Conservation (phyloP, 2,329 filamentous ascomycete species). For the Colletotrichum abscissum region DNA sequence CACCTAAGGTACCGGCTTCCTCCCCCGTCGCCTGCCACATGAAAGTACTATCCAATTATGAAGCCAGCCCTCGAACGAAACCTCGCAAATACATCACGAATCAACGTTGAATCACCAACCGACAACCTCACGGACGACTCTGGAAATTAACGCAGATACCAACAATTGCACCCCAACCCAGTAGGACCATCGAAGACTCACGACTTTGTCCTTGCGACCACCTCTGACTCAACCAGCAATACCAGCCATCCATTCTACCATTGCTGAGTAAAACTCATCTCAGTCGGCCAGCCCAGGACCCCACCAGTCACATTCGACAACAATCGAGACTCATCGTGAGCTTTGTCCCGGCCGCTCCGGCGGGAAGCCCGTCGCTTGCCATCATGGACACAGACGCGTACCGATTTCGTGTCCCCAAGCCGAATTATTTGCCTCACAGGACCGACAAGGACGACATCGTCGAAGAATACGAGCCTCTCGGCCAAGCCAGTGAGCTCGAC, state of each 20-base stretch:
- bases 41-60: slow-evolving; percentile 19
- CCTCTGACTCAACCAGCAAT: neutral
- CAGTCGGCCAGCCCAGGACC: neutral
- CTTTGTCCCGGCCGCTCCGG: slow-evolving; percentile 13
- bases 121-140: neutral
- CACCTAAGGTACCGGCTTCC: slow-evolving; percentile 1
- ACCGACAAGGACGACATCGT: slow-evolving; percentile 63
- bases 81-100: slow-evolving; percentile 21
- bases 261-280: slow-evolving; percentile 3
- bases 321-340: neutral
- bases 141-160: neutral
- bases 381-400: slow-evolving; percentile 46
- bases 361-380: slow-evolving; percentile 22
- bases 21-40: slow-evolving; percentile 5
- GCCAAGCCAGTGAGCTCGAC: slow-evolving; percentile 62
- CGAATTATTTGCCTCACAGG: slow-evolving; percentile 70
- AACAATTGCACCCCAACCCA: neutral
- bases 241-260: neutral
- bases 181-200: neutral
- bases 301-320: slow-evolving; percentile 8
- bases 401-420: slow-evolving; percentile 65
- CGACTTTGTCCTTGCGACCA: neutral
- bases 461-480: slow-evolving; percentile 64
- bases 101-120: slow-evolving; percentile 4
- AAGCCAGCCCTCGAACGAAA: slow-evolving; percentile 8